A percentile compares a stretch with the other conserved stretches of the same genome.
phyloP scores from a whole-genome alignment of 768 basidiomycete species.

The Russula dissimulans region DNA sequence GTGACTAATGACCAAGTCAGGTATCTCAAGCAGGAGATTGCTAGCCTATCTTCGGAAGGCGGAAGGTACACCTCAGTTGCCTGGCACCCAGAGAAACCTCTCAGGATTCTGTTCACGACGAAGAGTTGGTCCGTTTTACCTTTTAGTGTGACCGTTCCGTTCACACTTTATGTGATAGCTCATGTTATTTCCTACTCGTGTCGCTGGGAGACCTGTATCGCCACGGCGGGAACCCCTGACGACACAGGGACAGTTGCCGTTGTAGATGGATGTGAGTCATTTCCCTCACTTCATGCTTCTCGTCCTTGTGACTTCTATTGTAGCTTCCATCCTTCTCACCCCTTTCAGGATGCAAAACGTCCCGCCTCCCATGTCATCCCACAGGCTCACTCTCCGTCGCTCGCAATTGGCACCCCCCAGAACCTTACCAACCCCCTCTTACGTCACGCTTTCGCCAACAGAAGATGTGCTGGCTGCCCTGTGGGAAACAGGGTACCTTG shows the following conservation, averaged over 20 bases:
- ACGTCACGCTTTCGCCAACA: constrained; percentile 51
- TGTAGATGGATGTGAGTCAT: constrained; percentile 71
- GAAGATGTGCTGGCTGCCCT: constrained; percentile 55
- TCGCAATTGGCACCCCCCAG: constrained; percentile 31
- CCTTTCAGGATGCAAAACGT: constrained; percentile 91
- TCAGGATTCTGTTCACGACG: constrained; percentile 59
- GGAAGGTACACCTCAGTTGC: constrained; percentile 59
- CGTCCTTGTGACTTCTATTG: neutral
- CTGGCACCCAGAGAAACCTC: constrained; percentile 84
- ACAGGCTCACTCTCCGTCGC: constrained; percentile 30
- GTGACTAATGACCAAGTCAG: constrained; percentile 29
- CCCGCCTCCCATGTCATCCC: constrained; percentile 95
- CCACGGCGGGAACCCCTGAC: constrained; percentile 46
- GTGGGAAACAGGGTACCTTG: constrained; percentile 59
- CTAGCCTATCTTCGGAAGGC: constrained; percentile 30
- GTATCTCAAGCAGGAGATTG: constrained; percentile 90
- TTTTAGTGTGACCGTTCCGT: neutral
- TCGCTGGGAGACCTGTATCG: constrained; percentile 70
- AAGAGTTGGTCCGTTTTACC: constrained; percentile 36
- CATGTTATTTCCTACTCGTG: constrained; percentile 53
- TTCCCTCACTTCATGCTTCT: neutral
- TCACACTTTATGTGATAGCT: constrained; percentile 28
- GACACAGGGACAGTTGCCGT: constrained; percentile 86
- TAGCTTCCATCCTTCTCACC: constrained; percentile 73
- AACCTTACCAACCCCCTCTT: constrained; percentile 50